A percentile compares a stretch with the other conserved stretches of the same genome.
Evolutionary conservation across 768 basidiomycete species (phyloP).

Genomic region (Pisolithus tinctorius): DNA sequence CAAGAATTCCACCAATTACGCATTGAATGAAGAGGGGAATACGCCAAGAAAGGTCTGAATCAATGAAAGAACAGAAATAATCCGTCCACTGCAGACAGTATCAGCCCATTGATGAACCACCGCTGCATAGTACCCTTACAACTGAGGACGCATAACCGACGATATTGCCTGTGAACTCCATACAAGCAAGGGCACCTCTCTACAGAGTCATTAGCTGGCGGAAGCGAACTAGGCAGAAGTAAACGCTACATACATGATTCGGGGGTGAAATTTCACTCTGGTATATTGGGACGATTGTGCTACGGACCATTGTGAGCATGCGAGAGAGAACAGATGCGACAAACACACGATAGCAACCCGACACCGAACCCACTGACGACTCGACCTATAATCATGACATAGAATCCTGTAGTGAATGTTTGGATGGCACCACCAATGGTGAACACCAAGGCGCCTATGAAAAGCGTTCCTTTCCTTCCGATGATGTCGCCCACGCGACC

Average conservation of each 20-base stretch:
- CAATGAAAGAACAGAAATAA: conserved; percentile 87
- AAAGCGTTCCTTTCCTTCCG: conserved; percentile 79
- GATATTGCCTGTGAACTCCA: conserved; percentile 94
- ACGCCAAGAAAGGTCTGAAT: conserved; percentile 86
- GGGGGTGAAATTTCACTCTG: conserved; percentile 96
- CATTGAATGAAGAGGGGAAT: conserved; percentile 86
- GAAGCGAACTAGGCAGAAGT: background rate
- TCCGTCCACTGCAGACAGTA: conserved; percentile 67
- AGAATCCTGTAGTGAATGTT: conserved; percentile 73
- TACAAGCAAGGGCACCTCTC: conserved; percentile 88
- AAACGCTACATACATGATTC: conserved; percentile 53
- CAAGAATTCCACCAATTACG: conserved; percentile 75
- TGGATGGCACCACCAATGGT: conserved; percentile 83
- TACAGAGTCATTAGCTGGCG: conserved; percentile 23
- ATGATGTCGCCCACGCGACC: conserved; percentile 84
- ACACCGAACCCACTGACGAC: conserved; percentile 86
- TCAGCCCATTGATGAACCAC: background rate
- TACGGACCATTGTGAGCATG: conserved; percentile 23
- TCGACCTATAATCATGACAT: conserved; percentile 76
- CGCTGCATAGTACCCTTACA: conserved; percentile 38
- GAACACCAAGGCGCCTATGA: conserved; percentile 78
- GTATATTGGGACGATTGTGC: conserved; percentile 92
- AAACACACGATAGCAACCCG: conserved; percentile 74
- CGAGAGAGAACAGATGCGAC: background rate
- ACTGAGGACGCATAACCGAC: conserved; percentile 87